Base-by-base conservation (phyloP, 2,329 filamentous ascomycete species). In the Cephalotrichum gorgonifer region DNA sequence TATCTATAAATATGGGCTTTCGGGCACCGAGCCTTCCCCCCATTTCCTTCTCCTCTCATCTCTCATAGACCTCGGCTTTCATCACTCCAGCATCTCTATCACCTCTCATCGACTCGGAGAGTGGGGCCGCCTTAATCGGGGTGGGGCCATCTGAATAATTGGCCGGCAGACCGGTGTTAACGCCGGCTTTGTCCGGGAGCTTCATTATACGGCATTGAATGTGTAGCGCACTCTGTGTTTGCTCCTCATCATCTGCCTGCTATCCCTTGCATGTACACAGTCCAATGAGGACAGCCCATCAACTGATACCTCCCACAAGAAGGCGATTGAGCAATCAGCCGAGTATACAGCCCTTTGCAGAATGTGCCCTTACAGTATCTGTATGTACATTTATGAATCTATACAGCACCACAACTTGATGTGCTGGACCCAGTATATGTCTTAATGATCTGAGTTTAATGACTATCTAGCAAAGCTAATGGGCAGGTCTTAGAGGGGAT, bases 341-440 rank as follows among this genome's bases (percentile, higher is more conserved):
- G 30, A 4, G 6, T 33, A 33, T 15, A 4, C 30, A 4, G 30
- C 30, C 30, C 12, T 33, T 33, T 33, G 30, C 30, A 33, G 30
- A 14, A 33, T 15, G 4, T 33, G 30, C 12, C 30, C 30, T 4
- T 33, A 33, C n/a, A 33, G 12, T 11, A 33, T 33, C 5, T 33
- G 30, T 15, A 4, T 15, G 4, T 15, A 33, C 12, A 15, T 33
- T 6, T 30, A 30, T 12, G 28, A 30, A 12, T 7, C 28, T 6
- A 30, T 6, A 12, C 6, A 12, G 6, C 6, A 12, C 12, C 30
- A 6, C 30, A 33, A 33, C 30, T 22, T 48, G 12, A 48, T 33
- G 5, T 48, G 46, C 46, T 48, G 46, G 46, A 42, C 46, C 22
- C 25, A 48, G 46, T 48, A 42, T 15, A 33, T 26, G 15, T 25